A percentile compares a stretch with the other conserved stretches of the same genome.
These are phyloP conservation scores for Chlamydomonas eustigma DNA, from an alignment of 139 green algal genomes.

Conservation along the genomic window DNA sequence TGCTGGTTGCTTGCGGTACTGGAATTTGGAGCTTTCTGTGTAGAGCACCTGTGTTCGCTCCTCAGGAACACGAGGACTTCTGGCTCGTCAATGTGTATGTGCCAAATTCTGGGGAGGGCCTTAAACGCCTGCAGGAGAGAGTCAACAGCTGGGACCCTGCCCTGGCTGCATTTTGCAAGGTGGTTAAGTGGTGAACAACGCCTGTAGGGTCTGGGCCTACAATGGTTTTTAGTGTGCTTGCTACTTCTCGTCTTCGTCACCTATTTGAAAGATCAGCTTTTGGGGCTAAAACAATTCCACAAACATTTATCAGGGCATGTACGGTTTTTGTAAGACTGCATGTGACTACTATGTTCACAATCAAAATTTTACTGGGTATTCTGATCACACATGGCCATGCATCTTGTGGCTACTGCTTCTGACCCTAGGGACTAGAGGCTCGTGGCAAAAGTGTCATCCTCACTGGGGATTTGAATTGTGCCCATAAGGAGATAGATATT, in stretches of 20 bases:
- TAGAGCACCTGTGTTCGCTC: background rate
- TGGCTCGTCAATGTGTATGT: slow-evolving; percentile 25
- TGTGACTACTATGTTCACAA: too few relatives aligned
- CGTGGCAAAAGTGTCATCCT: slow-evolving; percentile 53
- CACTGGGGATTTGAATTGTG: slow-evolving; percentile 29
- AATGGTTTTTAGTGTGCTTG: too few relatives aligned
- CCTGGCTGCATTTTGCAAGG: background rate
- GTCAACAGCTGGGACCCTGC: background rate
- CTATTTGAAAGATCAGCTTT: too few relatives aligned
- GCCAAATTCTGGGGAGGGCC: slow-evolving; percentile 34
- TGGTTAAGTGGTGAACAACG: too few relatives aligned
- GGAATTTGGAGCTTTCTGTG: background rate
- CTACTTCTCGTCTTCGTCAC: too few relatives aligned
- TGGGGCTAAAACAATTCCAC: too few relatives aligned
- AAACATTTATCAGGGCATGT: too few relatives aligned
- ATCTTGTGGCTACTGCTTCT: background rate
- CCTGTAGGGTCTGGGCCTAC: too few relatives aligned
- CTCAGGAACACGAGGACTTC: slow-evolving; percentile 6
- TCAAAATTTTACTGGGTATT: too few relatives aligned
- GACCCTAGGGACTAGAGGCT: slow-evolving; percentile 17
- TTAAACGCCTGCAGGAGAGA: slow-evolving; percentile 38
- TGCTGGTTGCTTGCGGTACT: too few relatives aligned
- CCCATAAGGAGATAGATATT: slow-evolving; percentile 56
- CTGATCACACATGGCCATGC: too few relatives aligned
- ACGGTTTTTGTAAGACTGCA: too few relatives aligned